Conservation (phyloP, 345 rosid genomes). For the Erucastrum elatum region DNA sequence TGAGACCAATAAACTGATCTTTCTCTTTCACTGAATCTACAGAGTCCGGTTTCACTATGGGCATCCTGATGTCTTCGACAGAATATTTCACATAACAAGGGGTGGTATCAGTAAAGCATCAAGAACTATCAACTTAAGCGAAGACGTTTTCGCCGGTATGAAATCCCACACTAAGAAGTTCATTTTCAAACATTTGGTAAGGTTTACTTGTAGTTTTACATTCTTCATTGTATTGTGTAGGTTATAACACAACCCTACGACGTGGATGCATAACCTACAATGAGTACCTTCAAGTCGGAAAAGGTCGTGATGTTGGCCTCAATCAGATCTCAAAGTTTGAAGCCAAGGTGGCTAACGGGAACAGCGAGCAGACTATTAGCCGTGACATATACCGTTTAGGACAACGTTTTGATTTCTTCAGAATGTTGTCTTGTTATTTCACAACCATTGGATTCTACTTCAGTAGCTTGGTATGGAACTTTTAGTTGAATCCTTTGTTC, state of each 20-base stretch:
- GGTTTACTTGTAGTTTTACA: conserved; percentile 17
- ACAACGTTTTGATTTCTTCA: conserved; percentile 84
- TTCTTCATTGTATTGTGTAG: conserved; percentile 43
- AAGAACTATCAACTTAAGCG: conserved; percentile 86
- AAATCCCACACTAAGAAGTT: conserved; percentile 14
- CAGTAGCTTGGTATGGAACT: conserved; percentile 71
- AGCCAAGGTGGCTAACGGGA: conserved; percentile 97
- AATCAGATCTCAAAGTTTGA: conserved; percentile 96
- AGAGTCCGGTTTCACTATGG: conserved; percentile 98
- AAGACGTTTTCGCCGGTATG: conserved; percentile 91
- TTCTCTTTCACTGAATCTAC: conserved; percentile 20
- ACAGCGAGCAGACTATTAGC: conserved; percentile 91
- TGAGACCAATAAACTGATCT: neutral
- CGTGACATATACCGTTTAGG: conserved; percentile 93
- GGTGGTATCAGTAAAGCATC: conserved; percentile 99
- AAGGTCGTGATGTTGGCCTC: conserved; percentile 98
- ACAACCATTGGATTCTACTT: conserved; percentile 95
- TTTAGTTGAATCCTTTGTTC: neutral
- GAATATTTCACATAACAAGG: conserved; percentile 92
- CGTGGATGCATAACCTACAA: conserved; percentile 82
- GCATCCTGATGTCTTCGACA: conserved; percentile 94
- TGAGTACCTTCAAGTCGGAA: conserved; percentile 94
- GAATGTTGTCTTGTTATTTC: conserved; percentile 94
- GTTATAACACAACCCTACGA: conserved; percentile 76
- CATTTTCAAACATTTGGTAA: conserved; percentile 8